Percentiles rank a stretch among this genome's conserved stretches.
Evolutionary conservation across 1,139 yeast species (phyloP).

Genomic region (Pichia sp.): DNA sequence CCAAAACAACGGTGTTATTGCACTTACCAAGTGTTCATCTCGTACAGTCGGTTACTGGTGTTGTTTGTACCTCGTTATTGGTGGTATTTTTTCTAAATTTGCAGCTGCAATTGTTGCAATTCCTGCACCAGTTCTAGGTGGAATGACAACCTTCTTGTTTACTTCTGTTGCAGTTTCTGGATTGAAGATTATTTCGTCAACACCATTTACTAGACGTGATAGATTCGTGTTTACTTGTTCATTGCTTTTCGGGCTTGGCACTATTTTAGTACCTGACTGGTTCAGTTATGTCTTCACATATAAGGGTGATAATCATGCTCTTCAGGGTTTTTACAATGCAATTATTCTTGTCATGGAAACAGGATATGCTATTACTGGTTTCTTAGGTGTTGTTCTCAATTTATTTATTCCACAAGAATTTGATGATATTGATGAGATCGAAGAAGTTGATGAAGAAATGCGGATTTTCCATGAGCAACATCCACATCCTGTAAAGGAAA

Average conservation of each 20-base stretch:
- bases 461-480: constrained; percentile 12
- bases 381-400: constrained; percentile 67
- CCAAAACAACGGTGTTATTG: constrained; percentile 89
- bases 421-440: constrained; percentile 48
- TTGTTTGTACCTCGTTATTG: constrained; percentile 69
- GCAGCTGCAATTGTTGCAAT: constrained; percentile 85
- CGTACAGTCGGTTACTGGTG: constrained; percentile 85
- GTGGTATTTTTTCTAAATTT: constrained; percentile 85
- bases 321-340: constrained; percentile 71
- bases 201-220: constrained; percentile 80
- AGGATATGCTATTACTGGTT: constrained; percentile 78
- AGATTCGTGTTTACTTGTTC: constrained; percentile 75
- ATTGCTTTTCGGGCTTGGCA: constrained; percentile 70
- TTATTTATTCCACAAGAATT: constrained; percentile 64
- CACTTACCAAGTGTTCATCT: constrained; percentile 84
- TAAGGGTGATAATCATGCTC: constrained; percentile 53
- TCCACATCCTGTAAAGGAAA: constrained; percentile 17
- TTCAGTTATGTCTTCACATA: constrained; percentile 71
- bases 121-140: constrained; percentile 81
- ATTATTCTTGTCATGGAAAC: constrained; percentile 79
- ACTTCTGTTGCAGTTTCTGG: constrained; percentile 89
- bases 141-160: constrained; percentile 87
- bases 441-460: constrained; percentile 25
- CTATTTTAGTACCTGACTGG: constrained; percentile 72
- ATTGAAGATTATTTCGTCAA: constrained; percentile 64